Percentiles rank a stretch among this genome's conserved stretches.
phyloP scores from a whole-genome alignment of 2,329 filamentous ascomycete genomes.

The Thelonectria discophora region DNA sequence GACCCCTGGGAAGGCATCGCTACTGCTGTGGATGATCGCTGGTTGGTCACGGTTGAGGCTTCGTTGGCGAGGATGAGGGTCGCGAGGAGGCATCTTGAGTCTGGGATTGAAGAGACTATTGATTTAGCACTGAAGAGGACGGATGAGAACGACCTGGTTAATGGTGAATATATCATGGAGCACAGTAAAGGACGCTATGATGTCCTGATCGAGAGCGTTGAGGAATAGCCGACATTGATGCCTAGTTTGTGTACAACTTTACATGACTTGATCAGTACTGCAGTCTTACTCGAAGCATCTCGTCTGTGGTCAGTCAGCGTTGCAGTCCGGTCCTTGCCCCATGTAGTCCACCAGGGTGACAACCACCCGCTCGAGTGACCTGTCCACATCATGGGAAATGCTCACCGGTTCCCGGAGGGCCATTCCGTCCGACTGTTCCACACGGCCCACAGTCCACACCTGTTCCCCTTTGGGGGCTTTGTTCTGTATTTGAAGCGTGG shows the following conservation, averaged over 20 bases:
- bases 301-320: no score
- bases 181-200: conserved; percentile 41
- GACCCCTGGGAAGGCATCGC: conserved; percentile 47
- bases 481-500: conserved; percentile 1
- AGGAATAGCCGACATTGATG: conserved; percentile 21
- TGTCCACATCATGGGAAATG: no score
- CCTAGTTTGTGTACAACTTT: no score
- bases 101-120: conserved; percentile 60
- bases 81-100: conserved; percentile 49
- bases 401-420: not conserved
- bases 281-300: no score
- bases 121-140: conserved; percentile 74
- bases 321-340: not conserved
- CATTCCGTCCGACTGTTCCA: not conserved
- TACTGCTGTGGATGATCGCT: conserved; percentile 50
- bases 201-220: conserved; percentile 40
- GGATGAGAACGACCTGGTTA: conserved; percentile 83
- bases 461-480: not conserved
- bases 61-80: conserved; percentile 48
- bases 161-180: conserved; percentile 76
- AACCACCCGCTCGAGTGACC: no score
- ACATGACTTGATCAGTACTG: not conserved
- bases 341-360: no score
- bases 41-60: conserved; percentile 52
- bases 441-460: not conserved